A percentile compares a stretch with the other conserved stretches of the same genome.
Conservation (phyloP, 257 asterid species). For the Handroanthus guayacan region DNA sequence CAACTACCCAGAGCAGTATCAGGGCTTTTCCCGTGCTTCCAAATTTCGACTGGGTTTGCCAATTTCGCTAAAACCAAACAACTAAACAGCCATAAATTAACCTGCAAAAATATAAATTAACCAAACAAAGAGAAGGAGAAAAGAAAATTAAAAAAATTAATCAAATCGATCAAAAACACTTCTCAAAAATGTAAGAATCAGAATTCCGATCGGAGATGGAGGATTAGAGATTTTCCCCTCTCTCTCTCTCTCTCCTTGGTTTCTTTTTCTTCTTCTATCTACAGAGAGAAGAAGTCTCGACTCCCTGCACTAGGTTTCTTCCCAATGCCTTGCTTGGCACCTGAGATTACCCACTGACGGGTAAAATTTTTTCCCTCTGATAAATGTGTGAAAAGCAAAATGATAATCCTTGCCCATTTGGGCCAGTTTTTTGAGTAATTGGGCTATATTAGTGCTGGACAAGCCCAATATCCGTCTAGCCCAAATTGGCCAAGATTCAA, state of each 20-base stretch:
- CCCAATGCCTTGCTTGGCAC: conserved; percentile 42
- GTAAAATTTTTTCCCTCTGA: too few relatives aligned
- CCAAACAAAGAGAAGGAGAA: not conserved
- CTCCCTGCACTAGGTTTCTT: conserved; percentile 30
- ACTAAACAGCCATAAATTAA: conserved; percentile 25
- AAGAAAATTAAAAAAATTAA: conserved; percentile 21
- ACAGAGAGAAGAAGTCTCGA: conserved; percentile 18
- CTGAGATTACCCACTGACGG: conserved; percentile 33
- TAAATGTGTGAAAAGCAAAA: too few relatives aligned
- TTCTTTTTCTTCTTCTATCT: conserved; percentile 9
- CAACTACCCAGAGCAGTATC: conserved; percentile 10
- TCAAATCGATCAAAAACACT: conserved; percentile 36
- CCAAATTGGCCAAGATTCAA: too few relatives aligned
- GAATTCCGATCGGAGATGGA: conserved; percentile 36
- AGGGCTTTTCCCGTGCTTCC: not conserved
- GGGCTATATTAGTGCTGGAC: too few relatives aligned
- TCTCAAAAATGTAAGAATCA: conserved; percentile 37
- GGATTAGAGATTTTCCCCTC: conserved; percentile 33
- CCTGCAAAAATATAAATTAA: not conserved
- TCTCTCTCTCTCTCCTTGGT: not conserved
- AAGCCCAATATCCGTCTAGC: too few relatives aligned
- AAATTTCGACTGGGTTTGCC: conserved; percentile 13
- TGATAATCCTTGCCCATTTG: too few relatives aligned
- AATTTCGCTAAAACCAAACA: conserved; percentile 26
- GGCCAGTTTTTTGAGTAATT: too few relatives aligned